Percentiles rank a stretch among this genome's conserved stretches.
phyloP scores from a whole-genome alignment of 148 eudicot genomes.

The Vaccinium darrowii region DNA sequence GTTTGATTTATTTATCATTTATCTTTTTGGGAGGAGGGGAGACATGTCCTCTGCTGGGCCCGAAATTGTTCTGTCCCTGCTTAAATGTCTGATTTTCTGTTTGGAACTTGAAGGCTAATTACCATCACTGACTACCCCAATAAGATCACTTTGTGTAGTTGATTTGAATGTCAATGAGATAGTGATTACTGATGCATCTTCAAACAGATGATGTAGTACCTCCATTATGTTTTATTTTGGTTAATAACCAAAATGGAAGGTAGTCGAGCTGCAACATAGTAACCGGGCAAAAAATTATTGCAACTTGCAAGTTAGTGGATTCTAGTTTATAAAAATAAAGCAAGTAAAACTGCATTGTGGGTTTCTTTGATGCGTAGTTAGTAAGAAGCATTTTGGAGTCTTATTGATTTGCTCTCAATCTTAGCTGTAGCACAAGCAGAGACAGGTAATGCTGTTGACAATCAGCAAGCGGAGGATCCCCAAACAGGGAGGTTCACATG shows the following conservation, averaged over 20 bases:
- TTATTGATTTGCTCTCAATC: slow-evolving; percentile 11
- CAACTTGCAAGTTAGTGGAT: background rate
- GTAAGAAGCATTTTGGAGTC: background rate
- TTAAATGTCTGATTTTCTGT: background rate
- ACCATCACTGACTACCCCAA: background rate
- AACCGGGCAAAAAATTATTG: background rate
- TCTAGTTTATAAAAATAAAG: slow-evolving; percentile 12
- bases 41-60: no score
- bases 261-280: background rate
- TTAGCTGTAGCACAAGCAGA: slow-evolving; percentile 53
- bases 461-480: slow-evolving; percentile 75
- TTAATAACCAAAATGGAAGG: background rate
- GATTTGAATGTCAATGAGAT: background rate
- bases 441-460: slow-evolving; percentile 44
- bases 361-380: background rate
- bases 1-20: no score
- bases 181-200: background rate
- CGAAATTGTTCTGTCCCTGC: no score
- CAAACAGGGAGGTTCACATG: slow-evolving; percentile 72
- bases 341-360: background rate
- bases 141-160: background rate
- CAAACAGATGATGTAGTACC: background rate
- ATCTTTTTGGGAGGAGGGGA: no score
- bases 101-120: background rate
- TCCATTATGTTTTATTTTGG: background rate